phyloP scores from a whole-genome alignment of 2,329 filamentous ascomycete species.

The Emmonsia crescens region DNA sequence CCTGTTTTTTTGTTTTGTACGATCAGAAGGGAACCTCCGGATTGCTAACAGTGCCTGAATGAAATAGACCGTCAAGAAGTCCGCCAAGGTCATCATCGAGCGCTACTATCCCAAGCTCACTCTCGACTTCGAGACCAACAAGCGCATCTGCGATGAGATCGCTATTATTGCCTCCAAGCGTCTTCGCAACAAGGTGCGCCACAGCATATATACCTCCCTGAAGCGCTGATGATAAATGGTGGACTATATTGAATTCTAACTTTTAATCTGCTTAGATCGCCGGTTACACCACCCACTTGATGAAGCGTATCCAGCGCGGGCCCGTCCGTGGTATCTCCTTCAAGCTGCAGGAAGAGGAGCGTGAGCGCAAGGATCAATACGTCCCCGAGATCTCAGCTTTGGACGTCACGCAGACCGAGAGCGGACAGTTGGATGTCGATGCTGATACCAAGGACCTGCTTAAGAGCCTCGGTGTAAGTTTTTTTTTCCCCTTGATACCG shows the following conservation, averaged over 20 bases:
- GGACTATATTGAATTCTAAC: background rate
- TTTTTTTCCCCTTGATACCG: background rate
- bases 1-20: background rate
- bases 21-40: background rate
- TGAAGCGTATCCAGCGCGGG: slow-evolving; percentile 99
- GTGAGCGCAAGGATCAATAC: slow-evolving; percentile 99
- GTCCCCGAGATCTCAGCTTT: slow-evolving; percentile 97
- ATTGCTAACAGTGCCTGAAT: slow-evolving; percentile 3
- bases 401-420: slow-evolving; percentile 92
- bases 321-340: slow-evolving; percentile 99
- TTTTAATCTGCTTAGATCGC: slow-evolving; percentile 55
- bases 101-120: slow-evolving; percentile 95
- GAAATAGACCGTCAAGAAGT: slow-evolving; percentile 59
- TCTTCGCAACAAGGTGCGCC: slow-evolving; percentile 88
- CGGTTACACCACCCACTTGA: slow-evolving; percentile 95
- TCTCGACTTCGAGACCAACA: slow-evolving; percentile 99
- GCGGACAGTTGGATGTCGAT: slow-evolving; percentile 88
- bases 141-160: slow-evolving; percentile 99
- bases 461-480: slow-evolving; percentile 95
- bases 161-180: slow-evolving; percentile 99
- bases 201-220: too few relatives aligned
- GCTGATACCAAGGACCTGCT: slow-evolving; percentile 97
- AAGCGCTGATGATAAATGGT: background rate
- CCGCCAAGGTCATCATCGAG: slow-evolving; percentile 99
- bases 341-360: slow-evolving; percentile 99